A percentile compares a stretch with the other conserved stretches of the same genome.
phyloP scores from a whole-genome alignment of 1,284 basidiomycete genomes.

The Mycena sp. region DNA sequence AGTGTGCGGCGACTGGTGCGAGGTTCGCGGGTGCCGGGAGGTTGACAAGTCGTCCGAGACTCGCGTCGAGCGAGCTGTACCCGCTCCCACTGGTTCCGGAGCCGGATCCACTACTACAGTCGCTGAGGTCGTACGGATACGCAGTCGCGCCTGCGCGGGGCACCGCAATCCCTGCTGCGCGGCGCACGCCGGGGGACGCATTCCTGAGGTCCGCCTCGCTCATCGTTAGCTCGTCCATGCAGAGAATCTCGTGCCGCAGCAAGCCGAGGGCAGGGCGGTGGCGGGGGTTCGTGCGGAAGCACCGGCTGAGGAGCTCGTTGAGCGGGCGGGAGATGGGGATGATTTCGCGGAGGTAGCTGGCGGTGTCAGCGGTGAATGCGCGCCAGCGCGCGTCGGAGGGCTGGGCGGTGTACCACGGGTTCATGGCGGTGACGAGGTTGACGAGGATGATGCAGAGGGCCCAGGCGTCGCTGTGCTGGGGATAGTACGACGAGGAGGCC shows the following conservation, averaged over 20 bases:
- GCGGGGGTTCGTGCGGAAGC: conserved; percentile 15
- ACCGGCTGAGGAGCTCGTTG: conserved; percentile 21
- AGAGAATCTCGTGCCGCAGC: conserved; percentile 16
- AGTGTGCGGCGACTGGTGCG: background rate
- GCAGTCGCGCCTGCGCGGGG: background rate
- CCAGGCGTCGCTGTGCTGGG: conserved; percentile 75
- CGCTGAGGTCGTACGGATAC: background rate
- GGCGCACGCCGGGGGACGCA: conserved; percentile 17
- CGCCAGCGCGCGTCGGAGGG: conserved; percentile 68
- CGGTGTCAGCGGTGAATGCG: conserved; percentile 62
- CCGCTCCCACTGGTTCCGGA: background rate
- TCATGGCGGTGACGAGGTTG: conserved; percentile 78
- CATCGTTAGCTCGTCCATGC: conserved; percentile 22
- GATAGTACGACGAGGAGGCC: conserved; percentile 18
- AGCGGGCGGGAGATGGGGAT: conserved; percentile 29
- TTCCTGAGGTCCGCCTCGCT: conserved; percentile 19
- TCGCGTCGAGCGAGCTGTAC: conserved; percentile 12
- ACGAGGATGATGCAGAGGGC: conserved; percentile 77
- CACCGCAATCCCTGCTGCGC: conserved; percentile 5
- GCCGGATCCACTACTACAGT: conserved; percentile 7
- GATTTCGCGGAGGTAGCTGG: conserved; percentile 55
- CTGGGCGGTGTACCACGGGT: conserved; percentile 78
- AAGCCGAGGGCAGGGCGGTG: conserved; percentile 17
- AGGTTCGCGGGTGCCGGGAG: conserved; percentile 1
- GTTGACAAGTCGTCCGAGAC: background rate